phyloP scores from a whole-genome alignment of 108 stramenopile species.

The Parietichytrium sp. region DNA sequence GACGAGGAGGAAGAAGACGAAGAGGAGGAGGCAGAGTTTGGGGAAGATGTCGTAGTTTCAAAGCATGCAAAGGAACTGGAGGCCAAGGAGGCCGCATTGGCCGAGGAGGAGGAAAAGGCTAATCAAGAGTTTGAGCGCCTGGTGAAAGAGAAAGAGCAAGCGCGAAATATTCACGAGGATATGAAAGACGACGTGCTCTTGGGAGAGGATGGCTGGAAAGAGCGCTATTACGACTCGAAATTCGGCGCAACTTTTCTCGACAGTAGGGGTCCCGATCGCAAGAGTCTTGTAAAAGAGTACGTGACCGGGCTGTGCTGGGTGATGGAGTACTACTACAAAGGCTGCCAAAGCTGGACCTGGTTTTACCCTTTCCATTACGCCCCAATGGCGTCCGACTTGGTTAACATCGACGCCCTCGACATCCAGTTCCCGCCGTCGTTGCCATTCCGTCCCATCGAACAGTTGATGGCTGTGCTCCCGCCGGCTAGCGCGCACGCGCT shows the following conservation, averaged over 20 bases:
- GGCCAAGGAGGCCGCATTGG: neutral
- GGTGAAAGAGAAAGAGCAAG: conserved; percentile 55
- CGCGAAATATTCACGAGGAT: conserved; percentile 74
- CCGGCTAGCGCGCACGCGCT: conserved; percentile 87
- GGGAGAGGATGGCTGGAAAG: conserved; percentile 92
- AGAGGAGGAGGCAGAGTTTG: conserved; percentile 18
- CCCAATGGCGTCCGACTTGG: conserved; percentile 94
- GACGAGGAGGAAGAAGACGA: conserved; percentile 57
- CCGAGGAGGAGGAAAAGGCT: neutral
- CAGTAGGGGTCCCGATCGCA: conserved; percentile 77
- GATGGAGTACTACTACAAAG: conserved; percentile 93
- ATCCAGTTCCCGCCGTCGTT: conserved; percentile 70
- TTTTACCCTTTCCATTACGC: conserved; percentile 98
- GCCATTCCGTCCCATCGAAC: conserved; percentile 93
- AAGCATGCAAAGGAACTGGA: neutral
- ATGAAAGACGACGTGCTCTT: conserved; percentile 84
- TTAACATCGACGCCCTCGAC: conserved; percentile 82
- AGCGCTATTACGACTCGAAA: conserved; percentile 92
- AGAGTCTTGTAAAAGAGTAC: conserved; percentile 84
- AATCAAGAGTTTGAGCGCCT: conserved; percentile 39
- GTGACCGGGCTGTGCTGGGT: conserved; percentile 98
- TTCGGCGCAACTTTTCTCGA: conserved; percentile 82
- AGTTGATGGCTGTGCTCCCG: conserved; percentile 95
- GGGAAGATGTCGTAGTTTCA: too few relatives aligned
- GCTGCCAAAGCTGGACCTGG: conserved; percentile 93